Base-by-base conservation (phyloP, 352 stramenopile genomes). In the Phytophthora sp. region DNA sequence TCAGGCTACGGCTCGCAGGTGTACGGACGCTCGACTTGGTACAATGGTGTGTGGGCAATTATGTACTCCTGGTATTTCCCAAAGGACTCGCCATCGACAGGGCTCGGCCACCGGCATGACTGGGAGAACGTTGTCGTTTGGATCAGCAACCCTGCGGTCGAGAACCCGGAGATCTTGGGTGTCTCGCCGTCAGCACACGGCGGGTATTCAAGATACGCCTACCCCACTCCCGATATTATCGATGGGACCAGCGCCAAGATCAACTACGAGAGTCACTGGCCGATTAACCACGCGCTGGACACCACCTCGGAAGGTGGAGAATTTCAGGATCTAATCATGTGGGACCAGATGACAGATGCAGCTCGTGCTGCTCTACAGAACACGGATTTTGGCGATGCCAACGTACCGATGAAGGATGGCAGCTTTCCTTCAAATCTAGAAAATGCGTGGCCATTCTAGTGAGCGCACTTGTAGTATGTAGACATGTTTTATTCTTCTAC, bases 61-160 rank as follows among this genome's bases (percentile, higher is more conserved):
- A 67, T 67, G 58, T 67, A 67, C 67, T 55, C 56, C 32, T 76
- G 67, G 67, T 76, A 76, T 53, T 72, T 76, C 55, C 62, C 67
- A 26, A 76, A 76, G 54, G 67, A 76, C 56, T 68, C 56, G 27
- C 67, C 62, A 31, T 69, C 49, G n/a, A 56, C 62, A 4, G 41
- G 44, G 13, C 38, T 76, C 4, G 68, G 68, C 10, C 57, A 72
- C 57, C 68, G 68, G 24, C 68, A 77, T 45, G 62, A 73, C 42
- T 77, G 68, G 68, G 68, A 77, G 57, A n/a, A n/a, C n/a, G n/a
- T n/a, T n/a, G n/a, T n/a, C n/a, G n/a, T n/a, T n/a, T n/a, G n/a
- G n/a, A n/a, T 77, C 59, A 51, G 57, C 43, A 70, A 62, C 35
- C 59, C 59, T 5, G 51, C 38, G 20, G 28, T 24, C 15, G 44